Evolutionary conservation across 2,329 filamentous ascomycete species (phyloP).

Genomic region (Talaromyces sp.): DNA sequence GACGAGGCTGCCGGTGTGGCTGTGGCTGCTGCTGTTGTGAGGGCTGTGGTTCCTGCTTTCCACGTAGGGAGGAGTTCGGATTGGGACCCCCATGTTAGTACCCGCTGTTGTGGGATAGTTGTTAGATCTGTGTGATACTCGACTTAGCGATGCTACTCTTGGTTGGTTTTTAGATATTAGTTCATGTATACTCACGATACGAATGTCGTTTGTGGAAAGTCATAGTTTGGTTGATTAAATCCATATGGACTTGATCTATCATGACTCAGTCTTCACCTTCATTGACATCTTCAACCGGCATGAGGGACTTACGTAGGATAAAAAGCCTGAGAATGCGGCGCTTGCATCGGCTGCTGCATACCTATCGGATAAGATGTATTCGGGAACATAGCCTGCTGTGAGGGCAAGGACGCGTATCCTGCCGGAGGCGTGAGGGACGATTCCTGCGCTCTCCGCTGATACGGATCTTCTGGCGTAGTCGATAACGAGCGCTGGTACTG

Average conservation of each 20-base stretch:
- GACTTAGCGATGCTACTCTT: background rate
- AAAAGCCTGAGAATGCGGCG: slow-evolving; percentile 25
- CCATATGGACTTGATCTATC: slow-evolving; percentile 33
- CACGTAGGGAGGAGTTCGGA: slow-evolving; percentile 23
- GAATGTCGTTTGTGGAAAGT: slow-evolving; percentile 30
- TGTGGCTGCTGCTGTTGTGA: background rate
- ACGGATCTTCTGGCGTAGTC: slow-evolving; percentile 15
- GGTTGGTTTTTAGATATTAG: too few species aligned
- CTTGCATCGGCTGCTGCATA: slow-evolving; percentile 19
- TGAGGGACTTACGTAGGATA: slow-evolving; percentile 23
- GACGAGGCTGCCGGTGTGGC: slow-evolving; percentile 12
- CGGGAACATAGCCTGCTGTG: slow-evolving; percentile 19
- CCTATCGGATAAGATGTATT: slow-evolving; percentile 23
- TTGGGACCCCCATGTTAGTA: slow-evolving; percentile 9
- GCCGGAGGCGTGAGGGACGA: slow-evolving; percentile 13
- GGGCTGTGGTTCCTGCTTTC: slow-evolving; percentile 5
- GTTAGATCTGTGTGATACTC: slow-evolving; percentile 5
- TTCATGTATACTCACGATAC: slow-evolving; percentile 27
- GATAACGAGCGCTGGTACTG: slow-evolving; percentile 17
- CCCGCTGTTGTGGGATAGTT: slow-evolving; percentile 11
- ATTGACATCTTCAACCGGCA: slow-evolving; percentile 6
- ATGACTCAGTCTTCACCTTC: background rate
- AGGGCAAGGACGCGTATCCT: slow-evolving; percentile 12
- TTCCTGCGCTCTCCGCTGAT: slow-evolving; percentile 15
- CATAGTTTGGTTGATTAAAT: slow-evolving; percentile 34